Conservation (phyloP, 2,329 filamentous ascomycete genomes). For the Talaromyces sp. region DNA sequence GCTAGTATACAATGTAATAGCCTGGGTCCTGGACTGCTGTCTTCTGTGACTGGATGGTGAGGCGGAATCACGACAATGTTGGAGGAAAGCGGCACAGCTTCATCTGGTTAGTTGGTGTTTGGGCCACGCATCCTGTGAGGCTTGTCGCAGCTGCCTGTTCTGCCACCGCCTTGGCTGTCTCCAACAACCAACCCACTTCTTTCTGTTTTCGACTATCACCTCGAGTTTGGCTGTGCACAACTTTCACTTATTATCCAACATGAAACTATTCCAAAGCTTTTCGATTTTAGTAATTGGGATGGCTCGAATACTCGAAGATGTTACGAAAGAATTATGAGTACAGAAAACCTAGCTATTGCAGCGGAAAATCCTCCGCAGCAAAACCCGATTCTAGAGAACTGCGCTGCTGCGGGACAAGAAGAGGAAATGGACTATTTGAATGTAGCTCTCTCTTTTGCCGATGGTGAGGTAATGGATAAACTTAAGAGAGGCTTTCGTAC, state of each 20-base stretch:
- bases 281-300: too few species aligned
- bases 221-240: too few species aligned
- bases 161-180: background rate
- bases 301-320: too few species aligned
- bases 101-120: background rate
- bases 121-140: background rate
- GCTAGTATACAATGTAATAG: background rate
- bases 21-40: background rate
- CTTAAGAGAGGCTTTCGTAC: background rate
- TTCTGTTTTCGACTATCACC: too few species aligned
- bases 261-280: too few species aligned
- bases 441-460: background rate
- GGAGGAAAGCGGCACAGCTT: background rate
- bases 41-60: background rate
- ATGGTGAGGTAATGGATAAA: background rate
- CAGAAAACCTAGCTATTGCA: conserved; percentile 3
- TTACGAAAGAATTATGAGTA: background rate
- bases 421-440: background rate
- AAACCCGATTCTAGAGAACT: background rate
- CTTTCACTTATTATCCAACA: too few species aligned
- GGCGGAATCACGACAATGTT: background rate
- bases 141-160: background rate
- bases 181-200: too few species aligned
- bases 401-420: background rate
- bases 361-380: background rate